Conservation (phyloP, 2,329 filamentous ascomycete genomes). For the Aureobasidium sp. region DNA sequence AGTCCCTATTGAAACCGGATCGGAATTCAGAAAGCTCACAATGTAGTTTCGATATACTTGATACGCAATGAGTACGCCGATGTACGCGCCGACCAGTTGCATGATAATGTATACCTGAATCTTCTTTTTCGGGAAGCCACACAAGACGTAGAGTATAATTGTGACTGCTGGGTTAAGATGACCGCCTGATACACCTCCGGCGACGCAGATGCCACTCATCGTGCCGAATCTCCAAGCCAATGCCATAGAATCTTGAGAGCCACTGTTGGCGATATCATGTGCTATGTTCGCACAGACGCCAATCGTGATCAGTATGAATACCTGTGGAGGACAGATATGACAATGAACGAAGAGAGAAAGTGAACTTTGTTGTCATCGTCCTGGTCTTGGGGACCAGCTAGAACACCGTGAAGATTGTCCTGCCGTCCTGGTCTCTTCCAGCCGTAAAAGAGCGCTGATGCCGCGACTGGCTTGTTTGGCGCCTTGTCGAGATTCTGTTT, state of each 20-base stretch:
- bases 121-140: slow-evolving; percentile 48
- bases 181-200: slow-evolving; percentile 38
- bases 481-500: background rate
- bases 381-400: background rate
- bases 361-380: background rate
- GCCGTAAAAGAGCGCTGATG: background rate
- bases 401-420: background rate
- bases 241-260: slow-evolving; percentile 35
- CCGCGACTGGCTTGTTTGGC: background rate
- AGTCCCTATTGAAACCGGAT: slow-evolving; percentile 18
- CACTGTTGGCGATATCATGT: slow-evolving; percentile 36
- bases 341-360: too few species aligned
- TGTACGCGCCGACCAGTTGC: slow-evolving; percentile 48
- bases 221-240: slow-evolving; percentile 40
- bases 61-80: slow-evolving; percentile 43
- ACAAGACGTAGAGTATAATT: slow-evolving; percentile 37
- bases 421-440: background rate
- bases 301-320: slow-evolving; percentile 29
- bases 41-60: slow-evolving; percentile 31
- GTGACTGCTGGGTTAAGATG: slow-evolving; percentile 45
- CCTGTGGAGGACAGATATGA: background rate
- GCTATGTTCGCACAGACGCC: slow-evolving; percentile 47
- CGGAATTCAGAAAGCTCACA: slow-evolving; percentile 27
- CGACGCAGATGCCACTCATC: slow-evolving; percentile 41
- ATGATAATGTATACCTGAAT: slow-evolving; percentile 45